Evolutionary conservation across 164 flowering plant genomes (phyloP), one percentile per base, ranked within the genome.

Genomic region (Tinospora cordifolia): DNA sequence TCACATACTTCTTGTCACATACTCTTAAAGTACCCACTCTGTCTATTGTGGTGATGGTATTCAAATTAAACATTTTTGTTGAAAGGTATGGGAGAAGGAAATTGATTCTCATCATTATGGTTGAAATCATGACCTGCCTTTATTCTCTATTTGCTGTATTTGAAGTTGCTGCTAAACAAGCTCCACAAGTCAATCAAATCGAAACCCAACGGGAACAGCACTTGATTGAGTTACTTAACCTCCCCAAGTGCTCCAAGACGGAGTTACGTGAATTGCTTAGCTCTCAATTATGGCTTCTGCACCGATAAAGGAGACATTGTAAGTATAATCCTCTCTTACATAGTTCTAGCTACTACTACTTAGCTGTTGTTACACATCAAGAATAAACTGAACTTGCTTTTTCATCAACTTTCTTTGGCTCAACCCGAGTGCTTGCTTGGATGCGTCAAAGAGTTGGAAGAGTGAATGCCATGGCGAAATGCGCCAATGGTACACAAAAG

Each of bases 201-300:
- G 90, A 85, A 7, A 81, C 92, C 13, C 10, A 69, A 3, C 81
- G 92, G 57, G 3, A 89, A 89, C 79, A 34, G 80, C 8, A 90
- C 96, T 0, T 90, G 96, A 30, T 69, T 88, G 0, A 62, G 67
- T 62, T 89, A 77, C 57, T 0, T 39, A n/a, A 64, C 72, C 0
- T 82, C 86, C 0, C 27, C 69, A 0, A 38, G 80, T 72, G 57
- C 85, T 19, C 34, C 79, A 2, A 63, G 72, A 1, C 91, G 98
- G 98, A 85, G 75, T 78, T 91, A 96, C 65, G 84, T 84, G 89
- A 46, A 76, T 4, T 93, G 98, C 81, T 75, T 93, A 77, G 81
- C 77, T 69, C 26, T 78, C 0, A 79, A 82, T 0, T 93, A 96
- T 40, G 96, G 79, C 5, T 91, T 87, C 65, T 91, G 98, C 69